phyloP scores from a whole-genome alignment of 495 filamentous ascomycete species.

The Talaromyces liani region DNA sequence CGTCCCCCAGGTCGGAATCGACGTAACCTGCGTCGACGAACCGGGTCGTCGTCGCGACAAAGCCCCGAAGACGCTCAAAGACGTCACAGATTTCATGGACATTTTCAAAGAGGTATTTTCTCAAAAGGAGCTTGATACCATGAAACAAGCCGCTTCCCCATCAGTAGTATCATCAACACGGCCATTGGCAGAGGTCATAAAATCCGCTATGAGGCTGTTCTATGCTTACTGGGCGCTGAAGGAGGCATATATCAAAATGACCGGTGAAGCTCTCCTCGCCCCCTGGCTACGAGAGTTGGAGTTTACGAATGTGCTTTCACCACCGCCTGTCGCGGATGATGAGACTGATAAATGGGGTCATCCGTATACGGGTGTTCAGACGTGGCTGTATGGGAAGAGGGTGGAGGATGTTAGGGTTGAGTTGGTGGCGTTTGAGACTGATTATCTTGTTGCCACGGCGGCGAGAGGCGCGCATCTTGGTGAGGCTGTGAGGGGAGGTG shows the following conservation, averaged over 20 bases:
- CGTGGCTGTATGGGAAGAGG: conserved; percentile 39
- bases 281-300: conserved; percentile 66
- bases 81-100: conserved; percentile 62
- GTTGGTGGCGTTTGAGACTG: conserved; percentile 50
- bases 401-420: conserved; percentile 52
- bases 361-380: conserved; percentile 41
- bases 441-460: conserved; percentile 57
- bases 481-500: not conserved
- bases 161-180: conserved; percentile 12
- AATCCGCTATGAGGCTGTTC: conserved; percentile 64
- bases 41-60: conserved; percentile 44
- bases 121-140: conserved; percentile 44
- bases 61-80: conserved; percentile 32
- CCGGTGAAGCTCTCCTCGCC: conserved; percentile 78
- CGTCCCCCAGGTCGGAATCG: conserved; percentile 47
- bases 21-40: conserved; percentile 72
- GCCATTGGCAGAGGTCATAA: conserved; percentile 29
- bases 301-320: conserved; percentile 56
- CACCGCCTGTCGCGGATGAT: conserved; percentile 26
- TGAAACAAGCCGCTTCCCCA: conserved; percentile 38
- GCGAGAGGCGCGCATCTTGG: conserved; percentile 29
- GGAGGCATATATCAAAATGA: conserved; percentile 92
- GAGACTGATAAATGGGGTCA: conserved; percentile 37
- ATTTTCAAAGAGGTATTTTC: conserved; percentile 78
- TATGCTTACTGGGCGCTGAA: conserved; percentile 86